Evolutionary conservation across 169 alveolate species (phyloP).

Genomic region (Cystoisospora suis): DNA sequence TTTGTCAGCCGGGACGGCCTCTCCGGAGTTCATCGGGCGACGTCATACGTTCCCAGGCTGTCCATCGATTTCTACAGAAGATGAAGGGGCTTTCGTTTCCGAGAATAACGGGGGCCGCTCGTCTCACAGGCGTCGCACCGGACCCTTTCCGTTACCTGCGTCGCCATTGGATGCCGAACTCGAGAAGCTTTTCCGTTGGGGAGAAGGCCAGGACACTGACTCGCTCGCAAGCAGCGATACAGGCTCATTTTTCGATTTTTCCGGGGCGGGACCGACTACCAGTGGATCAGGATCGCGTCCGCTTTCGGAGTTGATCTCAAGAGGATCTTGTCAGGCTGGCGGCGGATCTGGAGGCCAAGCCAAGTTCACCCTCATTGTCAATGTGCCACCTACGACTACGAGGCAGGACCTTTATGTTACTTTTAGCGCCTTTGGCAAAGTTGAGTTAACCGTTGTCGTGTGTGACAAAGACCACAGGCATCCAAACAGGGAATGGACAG

Average conservation of each 20-base stretch:
- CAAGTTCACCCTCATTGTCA: constrained; percentile 71
- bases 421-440: constrained; percentile 73
- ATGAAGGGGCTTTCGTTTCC: too few relatives aligned
- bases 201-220: too few relatives aligned
- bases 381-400: constrained; percentile 75
- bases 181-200: too few relatives aligned
- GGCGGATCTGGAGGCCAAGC: constrained; percentile 49
- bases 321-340: too few relatives aligned
- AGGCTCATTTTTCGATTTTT: too few relatives aligned
- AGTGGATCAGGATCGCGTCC: too few relatives aligned
- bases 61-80: background rate
- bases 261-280: too few relatives aligned
- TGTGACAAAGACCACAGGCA: constrained; percentile 75
- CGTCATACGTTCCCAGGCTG: constrained; percentile 4
- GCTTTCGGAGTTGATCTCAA: too few relatives aligned
- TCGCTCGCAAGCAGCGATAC: too few relatives aligned
- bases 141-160: constrained; percentile 5
- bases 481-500: constrained; percentile 78
- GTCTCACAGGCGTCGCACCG: background rate
- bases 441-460: constrained; percentile 75
- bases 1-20: background rate
- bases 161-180: background rate
- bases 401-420: constrained; percentile 67
- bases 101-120: background rate
- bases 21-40: constrained; percentile 3